Base-by-base conservation (phyloP, 1,139 yeast species). In the Zygosaccharomyces pseudobailii region DNA sequence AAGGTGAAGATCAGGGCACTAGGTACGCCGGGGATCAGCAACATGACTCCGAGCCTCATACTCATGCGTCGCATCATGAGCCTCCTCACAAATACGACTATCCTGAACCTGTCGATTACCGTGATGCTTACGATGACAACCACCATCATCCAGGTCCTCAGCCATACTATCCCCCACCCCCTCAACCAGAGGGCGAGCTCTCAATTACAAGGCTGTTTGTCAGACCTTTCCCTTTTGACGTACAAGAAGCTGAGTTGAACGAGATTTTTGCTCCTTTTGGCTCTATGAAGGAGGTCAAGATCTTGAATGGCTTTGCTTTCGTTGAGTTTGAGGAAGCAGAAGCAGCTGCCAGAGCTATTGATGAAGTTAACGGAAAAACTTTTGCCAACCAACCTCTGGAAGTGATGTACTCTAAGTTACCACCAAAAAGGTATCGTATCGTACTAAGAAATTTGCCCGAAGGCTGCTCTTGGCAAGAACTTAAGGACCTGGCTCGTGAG, bases 381-480 rank as follows among this genome's bases (percentile, higher is more conserved):
- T 70, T 81, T 67, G 78, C 79, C 50, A 88, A 85, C 54, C 84
- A 79, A 63, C 76, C 78, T 46, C 72, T 84, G 58, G 81, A 76
- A 59, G 78, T 84, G 52, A 87, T 83, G 65, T 80, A 73, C 63
- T 88, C 90, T 43, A 81, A 79, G 66, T 78, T 80, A 62, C 83
- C 75, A 55, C 70, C 83, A 58, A 87, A 87, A 61, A 82, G 84
- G 71, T 80, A 71, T 71, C 80, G 94, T 74, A 80, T 83, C 50
- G 78, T 81, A 63, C 78, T 85, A 33, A 69, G 78, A 56, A 80
- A 80, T 68, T 74, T 85, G 61, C 89, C 89, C 57, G 85, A 82
- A 58, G 82, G 83, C 53, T 76, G 87, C 48, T 83, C 88, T 46
- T 85, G 94, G 94, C 92, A 85, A 74, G 90, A 84, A 63, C 77